Conservation (phyloP, 2,329 filamentous ascomycete species). For the Botrytis aclada region DNA sequence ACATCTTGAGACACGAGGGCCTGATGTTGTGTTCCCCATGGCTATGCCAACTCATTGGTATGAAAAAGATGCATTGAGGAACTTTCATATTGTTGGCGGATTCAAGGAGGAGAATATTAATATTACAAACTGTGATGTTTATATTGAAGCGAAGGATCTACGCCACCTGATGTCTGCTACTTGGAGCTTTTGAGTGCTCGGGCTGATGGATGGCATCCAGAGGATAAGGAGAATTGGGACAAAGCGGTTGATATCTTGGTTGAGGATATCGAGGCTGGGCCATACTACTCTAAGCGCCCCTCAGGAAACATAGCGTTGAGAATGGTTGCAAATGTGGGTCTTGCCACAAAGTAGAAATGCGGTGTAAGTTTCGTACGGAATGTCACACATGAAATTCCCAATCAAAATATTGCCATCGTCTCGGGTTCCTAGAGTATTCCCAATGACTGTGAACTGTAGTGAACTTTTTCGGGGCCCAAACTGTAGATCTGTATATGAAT, state of each 20-base stretch:
- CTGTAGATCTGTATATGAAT: too few relatives aligned
- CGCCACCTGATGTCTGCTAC: not conserved
- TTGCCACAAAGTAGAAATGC: not conserved
- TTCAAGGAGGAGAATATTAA: not conserved
- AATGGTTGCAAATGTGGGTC: too few relatives aligned
- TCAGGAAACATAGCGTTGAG: too few relatives aligned
- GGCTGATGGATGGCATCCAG: not conserved
- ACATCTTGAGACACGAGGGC: too few relatives aligned
- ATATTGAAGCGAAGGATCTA: not conserved
- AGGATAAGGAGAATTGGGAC: not conserved
- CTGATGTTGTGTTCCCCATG: not conserved
- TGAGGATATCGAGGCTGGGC: not conserved
- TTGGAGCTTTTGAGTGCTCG: not conserved
- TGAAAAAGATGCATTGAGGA: not conserved
- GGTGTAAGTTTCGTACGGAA: too few relatives aligned
- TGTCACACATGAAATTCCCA: too few relatives aligned
- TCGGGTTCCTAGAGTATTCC: too few relatives aligned
- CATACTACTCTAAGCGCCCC: too few relatives aligned
- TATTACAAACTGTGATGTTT: not conserved
- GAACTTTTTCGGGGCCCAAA: too few relatives aligned
- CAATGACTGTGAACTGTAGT: too few relatives aligned
- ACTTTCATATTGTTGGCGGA: not conserved
- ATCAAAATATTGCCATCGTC: too few relatives aligned
- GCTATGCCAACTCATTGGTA: not conserved
- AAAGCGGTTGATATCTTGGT: not conserved